Conservation (phyloP, 2,329 filamentous ascomycete genomes). For the Clonostachys sp. region DNA sequence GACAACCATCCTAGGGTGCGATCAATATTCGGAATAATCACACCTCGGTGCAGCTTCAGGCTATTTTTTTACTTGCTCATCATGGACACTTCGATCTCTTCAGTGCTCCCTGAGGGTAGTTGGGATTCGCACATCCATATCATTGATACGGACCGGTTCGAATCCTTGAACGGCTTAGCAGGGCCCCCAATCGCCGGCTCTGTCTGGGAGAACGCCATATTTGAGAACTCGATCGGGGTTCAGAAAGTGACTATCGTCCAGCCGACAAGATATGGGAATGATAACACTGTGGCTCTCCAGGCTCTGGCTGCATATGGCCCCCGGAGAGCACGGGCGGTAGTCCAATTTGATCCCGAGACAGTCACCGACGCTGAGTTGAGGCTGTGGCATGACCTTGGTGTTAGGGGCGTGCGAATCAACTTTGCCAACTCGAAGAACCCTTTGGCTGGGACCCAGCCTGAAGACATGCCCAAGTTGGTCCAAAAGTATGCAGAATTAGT, state of each 20-base stretch:
- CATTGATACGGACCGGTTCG: slow-evolving; percentile 10
- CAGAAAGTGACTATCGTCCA: slow-evolving; percentile 16
- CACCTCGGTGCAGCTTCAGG: too few species aligned
- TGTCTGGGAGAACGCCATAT: background rate
- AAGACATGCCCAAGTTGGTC: slow-evolving; percentile 7
- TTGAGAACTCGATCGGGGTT: slow-evolving; percentile 9
- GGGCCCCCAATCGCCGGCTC: slow-evolving; percentile 2
- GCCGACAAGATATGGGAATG: slow-evolving; percentile 20
- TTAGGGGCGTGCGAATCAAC: background rate
- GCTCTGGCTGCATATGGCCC: slow-evolving; percentile 13
- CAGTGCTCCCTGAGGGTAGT: slow-evolving; percentile 8
- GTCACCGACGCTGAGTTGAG: background rate
- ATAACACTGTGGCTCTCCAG: slow-evolving; percentile 20
- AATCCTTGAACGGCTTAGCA: too few species aligned
- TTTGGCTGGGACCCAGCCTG: too few species aligned
- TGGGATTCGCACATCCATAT: slow-evolving; percentile 21
- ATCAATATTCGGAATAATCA: too few species aligned
- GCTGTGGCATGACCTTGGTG: background rate
- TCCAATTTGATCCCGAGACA: background rate
- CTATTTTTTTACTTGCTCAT: too few species aligned
- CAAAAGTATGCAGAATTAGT: slow-evolving; percentile 10
- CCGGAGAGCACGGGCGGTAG: slow-evolving; percentile 14
- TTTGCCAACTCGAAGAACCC: background rate
- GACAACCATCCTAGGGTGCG: too few species aligned
- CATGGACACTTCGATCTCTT: too few species aligned